These are phyloP conservation scores for Lactarius psammicola DNA, from an alignment of 768 basidiomycete species.

Conservation along the genomic window DNA sequence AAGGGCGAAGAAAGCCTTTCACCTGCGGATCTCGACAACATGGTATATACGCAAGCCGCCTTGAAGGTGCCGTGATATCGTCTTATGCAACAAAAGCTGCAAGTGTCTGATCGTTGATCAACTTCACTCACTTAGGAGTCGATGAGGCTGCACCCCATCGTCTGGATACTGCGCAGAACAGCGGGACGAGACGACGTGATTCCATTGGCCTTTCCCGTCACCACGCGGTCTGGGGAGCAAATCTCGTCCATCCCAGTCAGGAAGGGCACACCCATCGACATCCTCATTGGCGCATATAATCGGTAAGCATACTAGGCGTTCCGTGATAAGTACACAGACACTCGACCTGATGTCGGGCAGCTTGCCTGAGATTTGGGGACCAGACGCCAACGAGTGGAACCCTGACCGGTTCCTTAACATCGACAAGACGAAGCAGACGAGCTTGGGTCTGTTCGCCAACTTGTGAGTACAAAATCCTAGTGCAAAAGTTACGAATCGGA, in stretches of 20 bases:
- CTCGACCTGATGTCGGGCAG: constrained; percentile 6
- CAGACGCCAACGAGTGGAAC: constrained; percentile 25
- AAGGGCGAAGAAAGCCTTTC: constrained; percentile 11
- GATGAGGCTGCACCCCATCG: constrained; percentile 26
- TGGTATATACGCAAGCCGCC: constrained; percentile 24
- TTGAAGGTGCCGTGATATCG: constrained; percentile 18
- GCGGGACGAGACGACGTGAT: constrained; percentile 26
- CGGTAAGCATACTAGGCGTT: constrained; percentile 13
- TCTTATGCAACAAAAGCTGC: neutral
- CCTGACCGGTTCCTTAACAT: constrained; percentile 26
- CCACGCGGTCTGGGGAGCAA: constrained; percentile 20
- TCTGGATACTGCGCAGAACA: constrained; percentile 12
- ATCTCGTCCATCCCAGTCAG: constrained; percentile 23
- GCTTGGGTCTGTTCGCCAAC: constrained; percentile 25
- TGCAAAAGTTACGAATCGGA: no score
- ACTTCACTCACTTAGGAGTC: constrained; percentile 17
- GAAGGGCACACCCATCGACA: constrained; percentile 25
- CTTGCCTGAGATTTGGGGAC: constrained; percentile 26
- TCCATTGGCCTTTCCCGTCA: constrained; percentile 24
- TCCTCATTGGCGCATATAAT: constrained; percentile 23
- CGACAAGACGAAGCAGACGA: constrained; percentile 20
- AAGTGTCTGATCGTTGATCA: neutral
- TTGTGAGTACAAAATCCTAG: constrained; percentile 19
- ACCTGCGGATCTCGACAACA: constrained; percentile 17
- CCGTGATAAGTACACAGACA: neutral